These are phyloP conservation scores for Termitomyces sp. DNA, from an alignment of 768 basidiomycete species.

Conservation along the genomic window DNA sequence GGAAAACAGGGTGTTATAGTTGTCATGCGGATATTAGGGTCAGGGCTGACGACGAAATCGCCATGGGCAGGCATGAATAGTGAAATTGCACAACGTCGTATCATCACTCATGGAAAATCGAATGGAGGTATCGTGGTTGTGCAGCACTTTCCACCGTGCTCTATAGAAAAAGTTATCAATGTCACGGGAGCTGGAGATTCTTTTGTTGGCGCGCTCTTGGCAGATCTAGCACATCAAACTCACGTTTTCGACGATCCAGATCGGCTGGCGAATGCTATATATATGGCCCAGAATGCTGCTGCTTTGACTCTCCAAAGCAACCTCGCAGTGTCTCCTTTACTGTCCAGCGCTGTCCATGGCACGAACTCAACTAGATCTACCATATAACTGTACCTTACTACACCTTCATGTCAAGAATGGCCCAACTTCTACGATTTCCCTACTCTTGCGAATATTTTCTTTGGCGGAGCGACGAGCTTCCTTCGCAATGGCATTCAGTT, in stretches of 20 bases:
- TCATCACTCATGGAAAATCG: slow-evolving; percentile 45
- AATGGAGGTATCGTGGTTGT: slow-evolving; percentile 47
- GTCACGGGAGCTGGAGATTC: slow-evolving; percentile 65
- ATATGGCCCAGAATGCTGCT: slow-evolving; percentile 61
- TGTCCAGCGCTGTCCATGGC: slow-evolving; percentile 44
- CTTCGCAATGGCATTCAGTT: slow-evolving; percentile 34
- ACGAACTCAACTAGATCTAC: not conserved
- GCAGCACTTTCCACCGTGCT: slow-evolving; percentile 65
- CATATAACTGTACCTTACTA: not conserved
- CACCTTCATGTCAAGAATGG: slow-evolving; percentile 25
- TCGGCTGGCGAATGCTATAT: slow-evolving; percentile 38
- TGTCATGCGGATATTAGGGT: slow-evolving; percentile 43
- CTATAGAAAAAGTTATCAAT: slow-evolving; percentile 43
- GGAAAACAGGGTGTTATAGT: slow-evolving; percentile 64
- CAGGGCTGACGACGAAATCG: slow-evolving; percentile 31
- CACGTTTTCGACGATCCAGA: slow-evolving; percentile 39
- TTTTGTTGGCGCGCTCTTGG: slow-evolving; percentile 61
- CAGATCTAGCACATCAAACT: slow-evolving; percentile 45
- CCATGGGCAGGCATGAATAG: slow-evolving; percentile 48
- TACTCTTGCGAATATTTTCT: slow-evolving; percentile 44
- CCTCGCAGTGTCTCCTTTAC: slow-evolving; percentile 58
- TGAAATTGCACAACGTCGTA: slow-evolving; percentile 36
- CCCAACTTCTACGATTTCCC: slow-evolving; percentile 59
- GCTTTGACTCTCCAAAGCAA: slow-evolving; percentile 50
- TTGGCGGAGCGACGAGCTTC: slow-evolving; percentile 29